Base-by-base conservation (phyloP, 345 rosid species). In the Dipteronia sinensis region DNA sequence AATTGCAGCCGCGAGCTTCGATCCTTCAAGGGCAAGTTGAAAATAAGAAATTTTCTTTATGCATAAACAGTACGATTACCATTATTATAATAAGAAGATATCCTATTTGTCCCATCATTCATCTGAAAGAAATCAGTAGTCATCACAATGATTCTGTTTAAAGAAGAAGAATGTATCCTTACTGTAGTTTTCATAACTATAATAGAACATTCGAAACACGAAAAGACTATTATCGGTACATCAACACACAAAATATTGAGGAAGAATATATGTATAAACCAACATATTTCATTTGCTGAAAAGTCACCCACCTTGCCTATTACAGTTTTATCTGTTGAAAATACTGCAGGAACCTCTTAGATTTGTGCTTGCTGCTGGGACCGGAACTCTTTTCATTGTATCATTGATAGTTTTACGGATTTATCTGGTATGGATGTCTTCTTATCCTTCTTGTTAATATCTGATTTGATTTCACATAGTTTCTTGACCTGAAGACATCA, bases 1-100 rank as follows among this genome's bases (percentile, higher is more conserved):
- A 55, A 78, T 92, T 73, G 94, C 99, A 47, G 94, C 99, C 62
- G 96, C 98, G 69, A 95, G 98, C 87, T 95, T 95, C 82, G 92
- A 89, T 85, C 98, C 99, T 83, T 88, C 94, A n/a, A 90, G 81
- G 82, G 98, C 90, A 82, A 83, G 89, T 23, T 46, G 3, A 68
- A 42, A 51, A 74, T 38, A 77, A 29, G 13, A 76, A 20, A 17
- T 19, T 46, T 72, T 29, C 31, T 44, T 19, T 70, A 7, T 46
- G 12, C 46, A 62, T 67, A 22, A 56, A 76, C 38, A 38, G 65
- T 34, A 47, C 1, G n/a, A 23, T 31, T 19, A 74, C 17, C 38
- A 44, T 68, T 46, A 74, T 22, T 6, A 42, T 31, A n/a, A 27
- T 31, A 31, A 20, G 34, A 19, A 62, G 10, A 67, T 15, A 67